Conservation (phyloP, 2,329 filamentous ascomycete genomes). For the Fusarium begoniae region DNA sequence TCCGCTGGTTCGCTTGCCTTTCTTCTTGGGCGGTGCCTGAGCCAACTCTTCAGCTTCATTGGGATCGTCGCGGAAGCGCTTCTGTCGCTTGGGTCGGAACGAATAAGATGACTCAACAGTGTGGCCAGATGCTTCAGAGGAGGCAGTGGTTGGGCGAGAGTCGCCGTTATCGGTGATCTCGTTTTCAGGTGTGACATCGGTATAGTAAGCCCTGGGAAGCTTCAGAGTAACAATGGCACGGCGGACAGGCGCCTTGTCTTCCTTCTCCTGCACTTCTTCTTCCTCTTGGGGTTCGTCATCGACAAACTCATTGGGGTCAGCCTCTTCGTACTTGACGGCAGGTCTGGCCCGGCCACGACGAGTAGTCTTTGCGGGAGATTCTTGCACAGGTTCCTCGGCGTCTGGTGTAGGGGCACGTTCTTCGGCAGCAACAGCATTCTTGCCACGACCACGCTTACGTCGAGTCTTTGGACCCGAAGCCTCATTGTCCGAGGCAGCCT, state of each 20-base stretch:
- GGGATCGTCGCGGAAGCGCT: slow-evolving; percentile 61
- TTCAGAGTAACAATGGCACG: slow-evolving; percentile 51
- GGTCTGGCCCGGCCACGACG: slow-evolving; percentile 42
- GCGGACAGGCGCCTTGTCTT: slow-evolving; percentile 42
- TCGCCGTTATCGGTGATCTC: slow-evolving; percentile 55
- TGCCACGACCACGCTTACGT: slow-evolving; percentile 46
- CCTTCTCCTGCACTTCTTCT: slow-evolving; percentile 24
- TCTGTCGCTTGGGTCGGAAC: slow-evolving; percentile 64
- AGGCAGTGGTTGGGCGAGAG: slow-evolving; percentile 61
- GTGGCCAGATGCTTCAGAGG: slow-evolving; percentile 60
- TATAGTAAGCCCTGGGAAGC: slow-evolving; percentile 53
- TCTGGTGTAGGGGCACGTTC: slow-evolving; percentile 36
- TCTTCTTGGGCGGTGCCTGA: slow-evolving; percentile 52
- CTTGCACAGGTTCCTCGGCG: slow-evolving; percentile 28
- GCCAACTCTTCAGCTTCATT: slow-evolving; percentile 51
- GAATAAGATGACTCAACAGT: slow-evolving; percentile 63
- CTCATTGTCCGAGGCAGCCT: slow-evolving; percentile 47
- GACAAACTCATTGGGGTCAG: slow-evolving; percentile 42
- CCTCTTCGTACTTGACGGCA: slow-evolving; percentile 43
- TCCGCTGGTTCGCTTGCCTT: slow-evolving; percentile 43
- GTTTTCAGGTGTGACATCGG: slow-evolving; percentile 49
- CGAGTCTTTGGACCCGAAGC: slow-evolving; percentile 41
- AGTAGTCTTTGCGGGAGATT: slow-evolving; percentile 35
- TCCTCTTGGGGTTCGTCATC: slow-evolving; percentile 40
- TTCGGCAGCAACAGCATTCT: slow-evolving; percentile 37